Conservation (phyloP, 371 early-diverging fungal species). For the Mortierella sp. region DNA sequence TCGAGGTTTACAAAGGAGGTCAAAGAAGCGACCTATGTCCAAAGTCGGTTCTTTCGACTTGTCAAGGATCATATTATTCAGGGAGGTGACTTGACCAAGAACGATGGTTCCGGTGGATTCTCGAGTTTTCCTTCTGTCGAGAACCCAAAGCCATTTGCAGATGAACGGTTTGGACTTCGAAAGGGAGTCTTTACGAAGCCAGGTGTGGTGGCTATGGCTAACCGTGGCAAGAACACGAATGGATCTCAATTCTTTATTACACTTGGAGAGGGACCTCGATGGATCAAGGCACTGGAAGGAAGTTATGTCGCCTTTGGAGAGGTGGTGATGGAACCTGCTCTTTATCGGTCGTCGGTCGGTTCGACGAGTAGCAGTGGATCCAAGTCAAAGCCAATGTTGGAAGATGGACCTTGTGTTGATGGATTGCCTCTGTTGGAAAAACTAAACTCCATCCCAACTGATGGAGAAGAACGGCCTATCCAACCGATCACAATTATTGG, state of each 20-base stretch:
- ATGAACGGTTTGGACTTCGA: conserved; percentile 75
- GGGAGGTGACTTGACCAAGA: conserved; percentile 85
- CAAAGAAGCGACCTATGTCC: conserved; percentile 42
- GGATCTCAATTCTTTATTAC: conserved; percentile 88
- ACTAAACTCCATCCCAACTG: conserved; percentile 55
- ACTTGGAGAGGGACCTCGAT: conserved; percentile 58
- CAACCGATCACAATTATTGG: conserved; percentile 53
- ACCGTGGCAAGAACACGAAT: conserved; percentile 87
- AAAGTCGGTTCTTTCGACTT: conserved; percentile 65
- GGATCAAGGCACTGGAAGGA: conserved; percentile 71
- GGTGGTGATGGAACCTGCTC: conserved; percentile 56
- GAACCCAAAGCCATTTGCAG: conserved; percentile 47
- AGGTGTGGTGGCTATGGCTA: conserved; percentile 85
- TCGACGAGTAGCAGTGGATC: neutral
- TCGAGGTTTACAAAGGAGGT: conserved; percentile 35
- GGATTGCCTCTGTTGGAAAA: conserved; percentile 56
- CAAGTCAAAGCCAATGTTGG: no score
- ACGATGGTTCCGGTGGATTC: conserved; percentile 83
- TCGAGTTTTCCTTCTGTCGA: conserved; percentile 64
- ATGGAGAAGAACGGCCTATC: conserved; percentile 55
- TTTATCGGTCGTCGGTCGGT: neutral
- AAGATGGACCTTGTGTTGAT: conserved; percentile 26
- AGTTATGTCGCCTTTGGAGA: conserved; percentile 87
- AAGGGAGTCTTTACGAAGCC: conserved; percentile 57
- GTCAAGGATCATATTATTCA: conserved; percentile 78